Evolutionary conservation across 176 grass and related monocot species (phyloP), one percentile per base, ranked within the genome.

Genomic region (Oryza officinalis): DNA sequence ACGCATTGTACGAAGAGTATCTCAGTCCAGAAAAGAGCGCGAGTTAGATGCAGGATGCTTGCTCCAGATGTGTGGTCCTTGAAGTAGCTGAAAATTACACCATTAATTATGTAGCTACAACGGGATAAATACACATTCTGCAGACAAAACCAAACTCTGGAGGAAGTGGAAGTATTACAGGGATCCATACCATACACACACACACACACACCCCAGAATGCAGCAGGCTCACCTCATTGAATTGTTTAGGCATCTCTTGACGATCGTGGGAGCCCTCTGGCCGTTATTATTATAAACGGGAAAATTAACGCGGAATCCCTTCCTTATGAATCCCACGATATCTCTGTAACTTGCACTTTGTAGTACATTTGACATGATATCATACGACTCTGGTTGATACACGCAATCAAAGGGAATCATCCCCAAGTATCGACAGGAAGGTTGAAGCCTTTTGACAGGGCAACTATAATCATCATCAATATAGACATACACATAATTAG

Each of bases 401-500:
- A 52, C 18, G 13, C 47, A 0, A 54, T 22, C 50, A 20, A 78
- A 17, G 11, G 83, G 90, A 61, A 61, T 27, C 70, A 22, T 50
- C 5, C 71, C 76, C 44, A 93, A 65, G 13, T 75, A 87, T 0
- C 67, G 44, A 67, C 86, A 92, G 0, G 69, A 92, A 37, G 74
- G 59, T 13, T 76, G 25, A 75, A 41, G 33, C 23, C 75, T 32
- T 32, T 32, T 32, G 31, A 32, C 31, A 32, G 31, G 31, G 31
- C 31, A 32, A 32, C 31, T 4, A 32, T 32, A 32, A 32, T 32
- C 31, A 32, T 32, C 31, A 32, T 32, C 2, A 32, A 32, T 32
- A 32, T 32, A n/a, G n/a, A n/a, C n/a, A n/a, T n/a, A n/a, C n/a
- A n/a, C n/a, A n/a, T n/a, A n/a, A n/a, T n/a, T n/a, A n/a, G n/a